A percentile compares a stretch with the other conserved stretches of the same genome.
phyloP scores from a whole-genome alignment of 2,329 filamentous ascomycete species.

The Ceratocystis lukuohia region DNA sequence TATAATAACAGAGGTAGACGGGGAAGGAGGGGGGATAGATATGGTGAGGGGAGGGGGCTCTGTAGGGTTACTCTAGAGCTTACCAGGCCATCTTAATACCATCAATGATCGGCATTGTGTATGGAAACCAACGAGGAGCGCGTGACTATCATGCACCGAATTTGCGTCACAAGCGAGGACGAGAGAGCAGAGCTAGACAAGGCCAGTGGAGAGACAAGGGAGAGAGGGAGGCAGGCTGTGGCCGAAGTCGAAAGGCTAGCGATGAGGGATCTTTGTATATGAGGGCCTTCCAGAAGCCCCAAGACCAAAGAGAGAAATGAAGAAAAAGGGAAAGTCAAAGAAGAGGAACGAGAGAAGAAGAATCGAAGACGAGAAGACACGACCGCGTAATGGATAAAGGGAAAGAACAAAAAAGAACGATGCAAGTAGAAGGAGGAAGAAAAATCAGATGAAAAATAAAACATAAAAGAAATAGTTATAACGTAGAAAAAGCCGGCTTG shows the following conservation, averaged over 20 bases:
- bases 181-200: too few relatives aligned
- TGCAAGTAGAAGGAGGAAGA: background rate
- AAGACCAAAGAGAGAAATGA: background rate
- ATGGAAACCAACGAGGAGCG: background rate
- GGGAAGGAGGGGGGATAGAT: background rate
- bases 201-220: too few relatives aligned
- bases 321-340: background rate
- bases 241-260: background rate
- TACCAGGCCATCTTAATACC: conserved; percentile 64
- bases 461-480: background rate
- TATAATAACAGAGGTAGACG: background rate
- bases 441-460: conserved; percentile 1
- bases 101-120: conserved; percentile 53
- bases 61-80: conserved; percentile 24
- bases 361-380: background rate
- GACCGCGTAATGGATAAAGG: background rate
- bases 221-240: background rate
- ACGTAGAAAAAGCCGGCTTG: background rate
- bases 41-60: conserved; percentile 12
- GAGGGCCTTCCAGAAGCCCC: conserved; percentile 2
- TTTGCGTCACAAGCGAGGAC: too few relatives aligned
- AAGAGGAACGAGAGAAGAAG: background rate
- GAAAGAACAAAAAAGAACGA: background rate
- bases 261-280: background rate
- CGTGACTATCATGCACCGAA: background rate